These are phyloP conservation scores for Lathyrus tuberosus DNA, from an alignment of 306 rosid genomes.

Conservation along the genomic window DNA sequence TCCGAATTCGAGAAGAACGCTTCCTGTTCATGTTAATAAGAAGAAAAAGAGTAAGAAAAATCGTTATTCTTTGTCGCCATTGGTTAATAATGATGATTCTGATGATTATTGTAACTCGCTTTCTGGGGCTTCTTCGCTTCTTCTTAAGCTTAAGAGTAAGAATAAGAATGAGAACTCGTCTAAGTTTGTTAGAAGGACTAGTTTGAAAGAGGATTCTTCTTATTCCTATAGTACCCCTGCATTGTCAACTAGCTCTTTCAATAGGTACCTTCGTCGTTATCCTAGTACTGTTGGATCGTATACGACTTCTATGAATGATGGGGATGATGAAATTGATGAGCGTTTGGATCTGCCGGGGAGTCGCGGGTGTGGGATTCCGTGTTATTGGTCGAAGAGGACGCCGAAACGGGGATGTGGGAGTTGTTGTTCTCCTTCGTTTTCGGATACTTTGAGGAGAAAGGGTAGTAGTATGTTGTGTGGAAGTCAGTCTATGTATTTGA, in stretches of 20 bases:
- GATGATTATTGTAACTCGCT: conserved; percentile 64
- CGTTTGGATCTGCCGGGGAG: conserved; percentile 74
- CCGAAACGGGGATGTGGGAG: conserved; percentile 70
- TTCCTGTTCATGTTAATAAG: not conserved
- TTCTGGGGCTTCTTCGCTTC: conserved; percentile 72
- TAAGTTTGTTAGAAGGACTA: conserved; percentile 41
- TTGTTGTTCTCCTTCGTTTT: conserved; percentile 88
- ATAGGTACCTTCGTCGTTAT: conserved; percentile 55
- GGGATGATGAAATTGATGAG: conserved; percentile 68
- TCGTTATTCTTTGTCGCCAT: too few species aligned
- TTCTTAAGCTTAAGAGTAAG: conserved; percentile 51
- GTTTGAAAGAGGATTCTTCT: conserved; percentile 77
- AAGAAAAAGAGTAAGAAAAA: not conserved
- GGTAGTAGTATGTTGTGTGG: conserved; percentile 84
- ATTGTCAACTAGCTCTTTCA: conserved; percentile 84
- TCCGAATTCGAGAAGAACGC: not conserved
- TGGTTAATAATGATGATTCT: conserved; percentile 47
- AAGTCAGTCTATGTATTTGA: conserved; percentile 61
- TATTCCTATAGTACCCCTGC: conserved; percentile 94
- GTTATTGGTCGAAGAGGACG: conserved; percentile 89
- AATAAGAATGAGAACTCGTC: conserved; percentile 31
- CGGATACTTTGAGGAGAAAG: conserved; percentile 83
- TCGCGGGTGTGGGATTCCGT: conserved; percentile 95
- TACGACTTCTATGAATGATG: conserved; percentile 80
- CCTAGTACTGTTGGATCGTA: conserved; percentile 93